phyloP scores from a whole-genome alignment of 768 basidiomycete genomes.

The Tylopilus sp. region DNA sequence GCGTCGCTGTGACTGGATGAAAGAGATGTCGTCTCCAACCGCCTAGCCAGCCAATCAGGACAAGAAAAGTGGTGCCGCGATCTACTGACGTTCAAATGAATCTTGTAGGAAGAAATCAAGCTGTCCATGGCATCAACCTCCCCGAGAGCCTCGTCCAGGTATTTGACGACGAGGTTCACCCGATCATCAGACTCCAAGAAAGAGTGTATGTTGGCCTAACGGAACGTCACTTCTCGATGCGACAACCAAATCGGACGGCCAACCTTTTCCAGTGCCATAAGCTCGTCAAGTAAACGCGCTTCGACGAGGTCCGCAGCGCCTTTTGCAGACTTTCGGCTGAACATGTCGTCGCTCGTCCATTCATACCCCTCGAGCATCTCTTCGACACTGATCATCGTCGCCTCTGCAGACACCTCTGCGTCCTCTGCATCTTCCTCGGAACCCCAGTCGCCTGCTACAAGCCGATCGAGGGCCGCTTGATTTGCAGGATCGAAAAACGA shows the following conservation, averaged over 20 bases:
- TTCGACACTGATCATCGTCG: slow-evolving; percentile 87
- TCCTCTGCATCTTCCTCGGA: slow-evolving; percentile 50
- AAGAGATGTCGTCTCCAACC: slow-evolving; percentile 91
- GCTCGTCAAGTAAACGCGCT: slow-evolving; percentile 80
- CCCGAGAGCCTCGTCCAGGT: slow-evolving; percentile 81
- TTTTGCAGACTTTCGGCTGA: slow-evolving; percentile 58
- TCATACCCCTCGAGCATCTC: slow-evolving; percentile 99
- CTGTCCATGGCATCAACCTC: slow-evolving; percentile 91
- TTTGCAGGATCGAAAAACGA: slow-evolving; percentile 83
- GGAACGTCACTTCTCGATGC: neutral
- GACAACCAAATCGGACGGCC: slow-evolving; percentile 6
- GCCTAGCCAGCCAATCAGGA: slow-evolving; percentile 49
- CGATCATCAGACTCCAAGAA: slow-evolving; percentile 96
- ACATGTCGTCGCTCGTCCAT: slow-evolving; percentile 84
- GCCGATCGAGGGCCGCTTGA: slow-evolving; percentile 67
- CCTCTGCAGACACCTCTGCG: slow-evolving; percentile 73
- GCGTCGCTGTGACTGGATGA: slow-evolving; percentile 94
- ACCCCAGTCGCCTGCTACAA: slow-evolving; percentile 49
- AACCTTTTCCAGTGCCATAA: slow-evolving; percentile 93
- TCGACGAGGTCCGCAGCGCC: slow-evolving; percentile 91
- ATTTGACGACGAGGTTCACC: slow-evolving; percentile 78
- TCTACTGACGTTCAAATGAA: slow-evolving; percentile 82
- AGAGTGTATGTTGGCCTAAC: slow-evolving; percentile 89
- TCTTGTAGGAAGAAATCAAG: slow-evolving; percentile 89
- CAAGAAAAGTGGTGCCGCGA: neutral